Evolutionary conservation across 2,329 filamentous ascomycete genomes (phyloP), one percentile per base, ranked within the genome.

Genomic region (Cercospora zeae-maydis): DNA sequence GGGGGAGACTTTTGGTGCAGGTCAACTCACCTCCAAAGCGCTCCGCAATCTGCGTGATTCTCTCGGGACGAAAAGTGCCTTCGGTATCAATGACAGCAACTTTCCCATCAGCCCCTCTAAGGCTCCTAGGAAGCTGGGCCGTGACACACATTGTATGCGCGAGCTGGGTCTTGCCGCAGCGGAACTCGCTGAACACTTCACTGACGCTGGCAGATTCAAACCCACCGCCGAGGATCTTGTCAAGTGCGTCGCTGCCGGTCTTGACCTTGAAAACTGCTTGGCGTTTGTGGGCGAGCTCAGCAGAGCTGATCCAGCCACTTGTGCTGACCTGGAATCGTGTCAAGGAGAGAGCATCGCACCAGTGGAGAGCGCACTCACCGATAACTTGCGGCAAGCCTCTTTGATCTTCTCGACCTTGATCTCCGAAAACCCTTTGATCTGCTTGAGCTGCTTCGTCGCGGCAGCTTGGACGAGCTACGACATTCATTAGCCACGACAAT

Each of bases 131-230:
- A 56, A 82, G 75, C 69, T 84, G 84, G 33, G 86, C 84, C 58
- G 87, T 81, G 36, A 89, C 87, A 45, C 85, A 85, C 81, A 89
- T 85, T 4, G 87, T 90, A 72, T 89, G 87, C 4, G 84, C 86
- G 30, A 90, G 78, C 72, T 90, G 87, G 16, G 87, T 89, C 76
- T 90, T 90, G 63, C 87, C 86, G 72, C 87, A 89, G 66, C 84
- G 81, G 68, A 83, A 86, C 69, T 86, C 84, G 64, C 84, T 84
- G 73, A 82, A 86, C 27, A 86, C 82, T 70, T 86, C 87, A 67
- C 83, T 88, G 72, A 89, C 87, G 70, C 86, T 88, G 83, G 87
- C 86, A 47, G 86, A 89, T 73, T 88, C 85, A 68, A 89, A 89
- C 24, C 87, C 87, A 65, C 87, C 87, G 33, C 58, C 52, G 4